Conservation (phyloP, 2,329 filamentous ascomycete species). For the Chaetomiaceae sp. region DNA sequence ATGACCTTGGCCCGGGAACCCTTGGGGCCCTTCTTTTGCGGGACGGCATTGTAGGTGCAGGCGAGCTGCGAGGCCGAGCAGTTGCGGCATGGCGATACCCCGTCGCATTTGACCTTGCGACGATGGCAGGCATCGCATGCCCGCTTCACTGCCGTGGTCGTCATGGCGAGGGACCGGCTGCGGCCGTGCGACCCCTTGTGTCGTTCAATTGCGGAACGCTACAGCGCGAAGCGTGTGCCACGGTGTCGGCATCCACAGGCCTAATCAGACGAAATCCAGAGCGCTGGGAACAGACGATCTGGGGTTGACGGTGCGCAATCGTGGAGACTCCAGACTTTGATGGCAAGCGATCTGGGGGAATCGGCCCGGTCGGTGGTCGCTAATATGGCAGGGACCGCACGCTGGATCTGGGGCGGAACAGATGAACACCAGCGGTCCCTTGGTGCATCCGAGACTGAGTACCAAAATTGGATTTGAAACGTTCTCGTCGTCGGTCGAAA, state of each 20-base stretch:
- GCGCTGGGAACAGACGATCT: slow-evolving; percentile 13
- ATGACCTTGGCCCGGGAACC: slow-evolving; percentile 71
- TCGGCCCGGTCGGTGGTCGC: slow-evolving; percentile 27
- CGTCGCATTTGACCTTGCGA: slow-evolving; percentile 71
- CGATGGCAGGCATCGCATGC: slow-evolving; percentile 72
- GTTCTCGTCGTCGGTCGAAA: background rate
- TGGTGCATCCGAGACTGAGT: background rate
- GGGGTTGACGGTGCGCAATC: slow-evolving; percentile 24
- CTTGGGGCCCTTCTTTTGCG: slow-evolving; percentile 73
- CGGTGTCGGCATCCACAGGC: slow-evolving; percentile 24
- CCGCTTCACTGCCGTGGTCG: slow-evolving; percentile 52
- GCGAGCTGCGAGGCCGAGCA: slow-evolving; percentile 62
- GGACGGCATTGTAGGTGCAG: slow-evolving; percentile 71
- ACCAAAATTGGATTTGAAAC: background rate
- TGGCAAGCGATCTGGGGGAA: slow-evolving; percentile 26
- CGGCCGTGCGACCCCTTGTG: slow-evolving; percentile 13
- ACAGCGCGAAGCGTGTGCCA: slow-evolving; percentile 21
- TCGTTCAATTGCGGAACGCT: slow-evolving; percentile 15
- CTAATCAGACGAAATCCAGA: slow-evolving; percentile 19
- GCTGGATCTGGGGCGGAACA: background rate
- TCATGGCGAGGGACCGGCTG: slow-evolving; percentile 34
- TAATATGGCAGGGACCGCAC: slow-evolving; percentile 14
- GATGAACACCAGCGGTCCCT: slow-evolving; percentile 1
- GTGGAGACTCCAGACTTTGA: slow-evolving; percentile 29
- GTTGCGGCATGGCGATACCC: slow-evolving; percentile 66